Conservation (phyloP, 768 basidiomycete genomes). For the Tricholoma furcatifolium region DNA sequence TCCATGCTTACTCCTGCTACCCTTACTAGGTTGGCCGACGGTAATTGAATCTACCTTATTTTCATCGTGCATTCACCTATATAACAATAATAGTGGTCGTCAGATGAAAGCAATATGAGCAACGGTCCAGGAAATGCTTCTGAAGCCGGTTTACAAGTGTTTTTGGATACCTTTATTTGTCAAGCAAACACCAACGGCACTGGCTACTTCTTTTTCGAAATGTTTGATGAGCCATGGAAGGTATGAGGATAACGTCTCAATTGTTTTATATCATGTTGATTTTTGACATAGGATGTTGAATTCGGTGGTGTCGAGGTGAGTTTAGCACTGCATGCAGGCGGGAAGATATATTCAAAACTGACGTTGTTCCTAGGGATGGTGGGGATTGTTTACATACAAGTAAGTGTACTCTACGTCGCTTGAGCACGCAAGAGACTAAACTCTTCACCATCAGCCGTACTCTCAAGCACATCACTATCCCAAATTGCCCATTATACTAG, state of each 20-base stretch:
- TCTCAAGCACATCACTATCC: conserved; percentile 70
- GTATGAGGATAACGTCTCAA: conserved; percentile 28
- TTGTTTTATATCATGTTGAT: conserved; percentile 1
- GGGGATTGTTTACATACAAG: conserved; percentile 47
- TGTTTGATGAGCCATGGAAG: conserved; percentile 84
- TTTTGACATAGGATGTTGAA: conserved; percentile 39
- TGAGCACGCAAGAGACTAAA: neutral
- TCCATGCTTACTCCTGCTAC: neutral
- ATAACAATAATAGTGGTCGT: conserved; percentile 46
- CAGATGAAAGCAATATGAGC: conserved; percentile 51
- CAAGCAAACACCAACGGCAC: conserved; percentile 80
- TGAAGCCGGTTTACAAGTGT: conserved; percentile 57
- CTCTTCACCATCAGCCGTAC: conserved; percentile 46
- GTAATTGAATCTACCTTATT: conserved; percentile 30
- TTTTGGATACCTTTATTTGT: conserved; percentile 87
- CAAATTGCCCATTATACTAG: conserved; percentile 49
- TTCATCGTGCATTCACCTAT: conserved; percentile 1
- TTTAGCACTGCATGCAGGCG: neutral
- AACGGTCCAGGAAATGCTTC: conserved; percentile 73
- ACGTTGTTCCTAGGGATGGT: conserved; percentile 36
- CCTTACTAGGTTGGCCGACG: conserved; percentile 54
- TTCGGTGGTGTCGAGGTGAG: conserved; percentile 76
- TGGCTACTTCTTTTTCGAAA: conserved; percentile 88
- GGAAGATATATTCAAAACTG: neutral
- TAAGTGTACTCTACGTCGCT: conserved; percentile 18